Conservation (phyloP, 2,329 filamentous ascomycete species). For the Endocalyx cinctus region DNA sequence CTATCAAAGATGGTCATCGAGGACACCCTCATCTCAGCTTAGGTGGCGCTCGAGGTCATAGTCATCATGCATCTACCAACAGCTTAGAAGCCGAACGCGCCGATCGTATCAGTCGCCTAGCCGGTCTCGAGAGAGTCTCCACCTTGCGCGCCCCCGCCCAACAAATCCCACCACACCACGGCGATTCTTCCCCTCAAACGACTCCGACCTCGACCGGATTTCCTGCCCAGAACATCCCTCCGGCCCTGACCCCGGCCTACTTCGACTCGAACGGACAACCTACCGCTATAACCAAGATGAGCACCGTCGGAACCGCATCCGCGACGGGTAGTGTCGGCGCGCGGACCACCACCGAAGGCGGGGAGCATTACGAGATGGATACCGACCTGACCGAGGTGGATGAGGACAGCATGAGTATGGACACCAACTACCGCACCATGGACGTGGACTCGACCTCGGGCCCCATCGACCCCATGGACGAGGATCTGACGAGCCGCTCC, state of each 20-base stretch:
- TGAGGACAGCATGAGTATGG: constrained; percentile 68
- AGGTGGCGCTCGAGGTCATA: constrained; percentile 48
- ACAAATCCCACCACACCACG: constrained; percentile 26
- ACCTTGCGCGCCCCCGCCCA: constrained; percentile 59
- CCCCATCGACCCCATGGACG: constrained; percentile 27
- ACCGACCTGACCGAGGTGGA: constrained; percentile 52
- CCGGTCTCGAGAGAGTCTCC: constrained; percentile 83
- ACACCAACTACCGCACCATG: constrained; percentile 53
- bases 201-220: constrained; percentile 46
- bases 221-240: constrained; percentile 32
- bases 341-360: constrained; percentile 46
- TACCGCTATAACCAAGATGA: constrained; percentile 68
- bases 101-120: constrained; percentile 90
- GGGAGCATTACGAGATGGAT: constrained; percentile 47
- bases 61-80: constrained; percentile 58
- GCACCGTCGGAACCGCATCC: constrained; percentile 86
- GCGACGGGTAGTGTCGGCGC: constrained; percentile 76
- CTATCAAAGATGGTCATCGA: constrained; percentile 93
- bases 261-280: constrained; percentile 74
- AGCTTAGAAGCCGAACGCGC: constrained; percentile 88
- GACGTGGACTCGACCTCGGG: constrained; percentile 44
- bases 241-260: constrained; percentile 59
- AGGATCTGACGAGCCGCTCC: constrained; percentile 41
- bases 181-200: constrained; percentile 42
- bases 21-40: constrained; percentile 64